Conservation (phyloP, 1,284 basidiomycete genomes). For the Ceratobasidium theobromae region DNA sequence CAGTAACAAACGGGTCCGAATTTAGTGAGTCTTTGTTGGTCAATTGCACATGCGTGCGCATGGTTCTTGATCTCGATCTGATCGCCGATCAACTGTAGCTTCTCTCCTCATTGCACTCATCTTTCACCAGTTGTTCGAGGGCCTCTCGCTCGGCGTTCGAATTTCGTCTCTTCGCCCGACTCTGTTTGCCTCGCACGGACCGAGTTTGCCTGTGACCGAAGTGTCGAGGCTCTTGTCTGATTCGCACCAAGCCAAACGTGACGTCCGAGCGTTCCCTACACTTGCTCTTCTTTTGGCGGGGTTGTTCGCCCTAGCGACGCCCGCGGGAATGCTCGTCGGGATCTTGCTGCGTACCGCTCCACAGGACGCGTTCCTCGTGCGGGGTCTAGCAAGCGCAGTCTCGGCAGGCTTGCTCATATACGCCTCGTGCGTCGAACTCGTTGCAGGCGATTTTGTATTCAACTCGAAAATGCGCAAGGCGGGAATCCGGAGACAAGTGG, state of each 20-base stretch:
- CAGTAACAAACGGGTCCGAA: conserved; percentile 55
- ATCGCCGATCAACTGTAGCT: conserved; percentile 46
- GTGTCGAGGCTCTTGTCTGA: conserved; percentile 2
- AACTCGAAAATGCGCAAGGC: conserved; percentile 48
- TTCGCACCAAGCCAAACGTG: conserved; percentile 18
- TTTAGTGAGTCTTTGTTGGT: conserved; percentile 58
- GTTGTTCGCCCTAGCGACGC: conserved; percentile 71
- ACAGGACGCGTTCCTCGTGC: conserved; percentile 42
- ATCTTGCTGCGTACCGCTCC: conserved; percentile 49
- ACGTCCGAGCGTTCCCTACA: conserved; percentile 32
- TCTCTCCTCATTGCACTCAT: conserved; percentile 70
- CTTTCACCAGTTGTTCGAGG: conserved; percentile 81
- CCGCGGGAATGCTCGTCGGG: conserved; percentile 63
- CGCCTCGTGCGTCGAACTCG: conserved; percentile 76
- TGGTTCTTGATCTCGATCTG: conserved; percentile 15
- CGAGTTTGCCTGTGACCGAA: conserved; percentile 25
- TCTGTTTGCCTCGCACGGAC: conserved; percentile 37
- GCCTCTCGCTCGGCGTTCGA: conserved; percentile 72
- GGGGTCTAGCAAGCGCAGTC: conserved; percentile 72
- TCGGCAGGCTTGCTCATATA: conserved; percentile 78
- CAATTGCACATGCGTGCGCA: conserved; percentile 24
- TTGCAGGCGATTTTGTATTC: conserved; percentile 74
- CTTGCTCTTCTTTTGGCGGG: conserved; percentile 59
- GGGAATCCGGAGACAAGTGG: conserved; percentile 43
- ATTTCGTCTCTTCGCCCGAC: conserved; percentile 63